A percentile compares a stretch with the other conserved stretches of the same genome.
These are phyloP conservation scores for Teratosphaeria zuluensis DNA, from an alignment of 2,329 filamentous ascomycete genomes.

Conservation along the genomic window DNA sequence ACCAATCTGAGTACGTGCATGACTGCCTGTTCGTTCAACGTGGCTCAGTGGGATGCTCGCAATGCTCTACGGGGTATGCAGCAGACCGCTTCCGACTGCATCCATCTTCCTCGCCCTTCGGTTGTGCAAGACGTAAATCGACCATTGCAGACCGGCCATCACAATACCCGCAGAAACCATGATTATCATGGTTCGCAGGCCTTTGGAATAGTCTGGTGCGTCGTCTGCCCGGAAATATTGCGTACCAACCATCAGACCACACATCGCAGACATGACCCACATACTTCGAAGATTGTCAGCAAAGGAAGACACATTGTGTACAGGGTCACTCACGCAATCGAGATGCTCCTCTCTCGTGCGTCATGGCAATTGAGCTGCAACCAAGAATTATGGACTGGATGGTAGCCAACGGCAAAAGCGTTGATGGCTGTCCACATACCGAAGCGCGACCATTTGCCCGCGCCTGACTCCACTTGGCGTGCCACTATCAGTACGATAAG, in stretches of 20 bases:
- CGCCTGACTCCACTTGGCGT: not conserved
- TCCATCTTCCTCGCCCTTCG: not conserved
- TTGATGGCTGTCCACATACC: not conserved
- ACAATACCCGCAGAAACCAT: not conserved
- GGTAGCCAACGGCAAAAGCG: too few relatives aligned
- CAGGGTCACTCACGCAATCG: too few relatives aligned
- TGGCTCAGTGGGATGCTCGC: not conserved
- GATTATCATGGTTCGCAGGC: not conserved
- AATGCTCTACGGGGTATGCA: not conserved
- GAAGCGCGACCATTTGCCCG: not conserved
- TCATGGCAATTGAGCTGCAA: too few relatives aligned
- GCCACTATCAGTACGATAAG: not conserved
- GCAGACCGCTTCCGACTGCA: not conserved
- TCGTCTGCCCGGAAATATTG: too few relatives aligned
- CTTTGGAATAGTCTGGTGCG: not conserved
- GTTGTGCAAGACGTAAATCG: not conserved
- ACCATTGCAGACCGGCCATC: not conserved
- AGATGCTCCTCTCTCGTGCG: too few relatives aligned
- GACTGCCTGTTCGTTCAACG: not conserved
- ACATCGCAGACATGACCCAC: too few relatives aligned
- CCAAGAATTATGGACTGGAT: too few relatives aligned
- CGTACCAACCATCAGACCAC: too few relatives aligned
- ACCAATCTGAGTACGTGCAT: not conserved
- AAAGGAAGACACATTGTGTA: too few relatives aligned
- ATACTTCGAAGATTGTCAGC: too few relatives aligned